Base-by-base conservation (phyloP, 768 basidiomycete genomes). In the Xerocomus brunneocitrinus region DNA sequence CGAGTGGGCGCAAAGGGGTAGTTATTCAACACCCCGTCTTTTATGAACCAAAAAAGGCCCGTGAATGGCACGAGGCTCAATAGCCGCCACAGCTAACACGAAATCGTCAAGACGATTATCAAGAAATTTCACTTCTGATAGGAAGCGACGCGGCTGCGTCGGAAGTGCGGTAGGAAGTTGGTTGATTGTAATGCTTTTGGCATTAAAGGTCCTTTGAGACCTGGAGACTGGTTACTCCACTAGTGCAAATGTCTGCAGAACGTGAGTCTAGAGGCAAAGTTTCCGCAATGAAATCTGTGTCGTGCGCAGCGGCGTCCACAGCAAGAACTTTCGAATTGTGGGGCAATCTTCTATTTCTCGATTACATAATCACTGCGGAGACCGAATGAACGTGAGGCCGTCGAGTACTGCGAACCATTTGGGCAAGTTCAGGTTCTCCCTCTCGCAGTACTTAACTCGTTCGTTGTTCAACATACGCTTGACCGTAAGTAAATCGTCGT, bases 311-410 rank as follows among this genome's bases (percentile, higher is more conserved):
- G 19, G 19, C 19, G 19, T 19, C 19, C 19, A 19, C 19, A 19
- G 19, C 19, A 19, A 19, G 19, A 19, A 19, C 19, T 19, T 19
- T 19, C 19, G 19, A 19, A 19, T 19, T 19, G 19, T 19, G 19
- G 19, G 19, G 19, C 19, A 19, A 19, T 19, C 19, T 1, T 19
- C 19, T 19, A 27, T 7, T 36, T 16, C 4, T 42, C 24, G 27
- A 46, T 62, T 62, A 62, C 47, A 28, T 63, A 57, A 63, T 52
- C 51, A 10, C 53, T 63, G 62, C 62, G 61, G 61, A 59, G 61
- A 53, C 52, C 41, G 6, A 62, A 60, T 14, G 41, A 41, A 12
- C 35, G 10, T 16, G 34, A 19, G 19, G 19, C 19, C 19, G 19
- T 19, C 34, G 3, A 35, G 34, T 14, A 35, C 13, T 35, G 19